Evolutionary conservation across 2,329 filamentous ascomycete genomes (phyloP).

Genomic region (Nothophoma quercina): DNA sequence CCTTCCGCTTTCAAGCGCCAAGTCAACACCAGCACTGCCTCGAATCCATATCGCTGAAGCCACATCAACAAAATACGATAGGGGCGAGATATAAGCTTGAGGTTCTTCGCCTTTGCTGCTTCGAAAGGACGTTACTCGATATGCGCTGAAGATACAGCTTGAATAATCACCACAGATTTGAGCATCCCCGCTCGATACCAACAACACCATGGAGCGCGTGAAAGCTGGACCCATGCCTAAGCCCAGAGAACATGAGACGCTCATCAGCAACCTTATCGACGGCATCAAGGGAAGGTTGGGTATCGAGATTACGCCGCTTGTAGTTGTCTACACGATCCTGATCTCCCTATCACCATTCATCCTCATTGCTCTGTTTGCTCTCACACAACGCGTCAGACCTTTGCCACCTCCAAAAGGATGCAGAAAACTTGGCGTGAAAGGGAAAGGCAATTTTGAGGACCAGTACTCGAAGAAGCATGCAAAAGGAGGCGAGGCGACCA

Average conservation of each 20-base stretch:
- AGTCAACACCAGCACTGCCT: slow-evolving; percentile 20
- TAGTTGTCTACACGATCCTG: slow-evolving; percentile 24
- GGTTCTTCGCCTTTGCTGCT: background rate
- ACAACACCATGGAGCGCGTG: slow-evolving; percentile 2
- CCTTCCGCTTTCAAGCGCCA: slow-evolving; percentile 21
- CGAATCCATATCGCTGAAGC: slow-evolving; percentile 15
- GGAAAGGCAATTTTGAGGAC: slow-evolving; percentile 62
- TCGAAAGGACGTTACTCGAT: background rate
- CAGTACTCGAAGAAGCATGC: slow-evolving; percentile 63
- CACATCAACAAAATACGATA: slow-evolving; percentile 17
- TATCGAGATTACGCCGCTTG: slow-evolving; percentile 22
- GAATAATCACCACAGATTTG: background rate
- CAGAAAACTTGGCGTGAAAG: slow-evolving; percentile 58
- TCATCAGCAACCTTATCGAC: background rate
- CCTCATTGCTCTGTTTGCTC: slow-evolving; percentile 29
- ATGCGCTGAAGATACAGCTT: background rate
- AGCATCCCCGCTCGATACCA: background rate
- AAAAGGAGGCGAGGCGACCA: slow-evolving; percentile 34
- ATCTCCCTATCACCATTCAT: slow-evolving; percentile 25
- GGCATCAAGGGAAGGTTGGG: slow-evolving; percentile 5
- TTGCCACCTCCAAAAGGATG: slow-evolving; percentile 55
- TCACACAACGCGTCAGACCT: slow-evolving; percentile 34
- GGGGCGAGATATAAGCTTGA: slow-evolving; percentile 6
- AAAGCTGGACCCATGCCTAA: background rate
- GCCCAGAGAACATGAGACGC: background rate